Base-by-base conservation (phyloP, 176 grass and related monocot species). In the Bromus sterilis region DNA sequence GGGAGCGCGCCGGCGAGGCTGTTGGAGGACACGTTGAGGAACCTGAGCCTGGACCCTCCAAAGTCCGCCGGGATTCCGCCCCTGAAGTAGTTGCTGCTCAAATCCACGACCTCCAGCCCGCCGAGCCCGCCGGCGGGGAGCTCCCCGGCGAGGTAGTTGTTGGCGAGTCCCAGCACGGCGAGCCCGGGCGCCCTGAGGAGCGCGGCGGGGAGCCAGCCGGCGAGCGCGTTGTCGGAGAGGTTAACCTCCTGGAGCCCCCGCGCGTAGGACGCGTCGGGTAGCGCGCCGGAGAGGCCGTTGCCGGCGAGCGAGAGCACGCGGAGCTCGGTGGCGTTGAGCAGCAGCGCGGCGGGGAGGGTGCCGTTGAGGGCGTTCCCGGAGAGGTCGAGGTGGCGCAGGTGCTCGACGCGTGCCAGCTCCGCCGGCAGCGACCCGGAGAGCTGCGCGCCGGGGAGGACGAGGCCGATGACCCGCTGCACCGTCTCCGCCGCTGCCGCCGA, bases 321-420 rank as follows among this genome's bases (percentile, higher is more conserved):
- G 43, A 98, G 88, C 46, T 98, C 92, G 4, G 90, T 44, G 18
- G 87, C 85, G 78, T 88, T 91, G 83, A 93, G 86, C 80, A 95
- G 86, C 30, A 95, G 66, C 1, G 95, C 35, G 0, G 20, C 0
- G 2, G 93, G 97, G 9, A 99, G 20, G 5, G 23, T 71, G 6
- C 97, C 89, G 55, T 66, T 93, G 35, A 99, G 21, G 20, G 18
- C 11, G 88, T 96, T 99, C 39, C 89, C 87, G 26, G 97, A 92
- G 74, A 99, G 84, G 77, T 99, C 97, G 55, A 99, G 76, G 83
- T 99, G 93, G 74, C 89, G 93, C 23, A 96, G 91, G 85, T 96
- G 93, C 74, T 96, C 87, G 76, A 99, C 49, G 57, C 74, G 89
- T 62, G 79, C 87, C 7, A 99, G 84, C 14, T 93, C 93, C 1